phyloP scores from a whole-genome alignment of 768 basidiomycete species.

The Pulveroboletus sp. region DNA sequence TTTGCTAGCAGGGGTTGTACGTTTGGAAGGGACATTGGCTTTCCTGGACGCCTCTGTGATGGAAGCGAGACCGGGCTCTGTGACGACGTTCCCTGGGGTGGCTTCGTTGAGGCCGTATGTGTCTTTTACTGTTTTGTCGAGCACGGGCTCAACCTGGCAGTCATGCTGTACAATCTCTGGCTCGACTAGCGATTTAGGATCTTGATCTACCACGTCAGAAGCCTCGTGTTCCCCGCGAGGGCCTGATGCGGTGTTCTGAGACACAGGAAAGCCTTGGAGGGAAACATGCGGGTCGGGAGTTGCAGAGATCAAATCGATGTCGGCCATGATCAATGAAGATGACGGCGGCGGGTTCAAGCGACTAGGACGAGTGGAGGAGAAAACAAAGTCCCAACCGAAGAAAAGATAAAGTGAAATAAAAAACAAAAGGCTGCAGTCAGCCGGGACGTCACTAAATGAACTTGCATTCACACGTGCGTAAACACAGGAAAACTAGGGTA shows the following conservation, averaged over 20 bases:
- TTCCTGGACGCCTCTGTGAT: constrained; percentile 25
- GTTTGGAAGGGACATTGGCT: constrained; percentile 21
- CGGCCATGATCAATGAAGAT: constrained; percentile 34
- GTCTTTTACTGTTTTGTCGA: constrained; percentile 15
- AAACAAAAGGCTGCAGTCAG: constrained; percentile 3
- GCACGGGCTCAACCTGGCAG: constrained; percentile 10
- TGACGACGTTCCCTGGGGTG: constrained; percentile 21
- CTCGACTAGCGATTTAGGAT: constrained; percentile 16
- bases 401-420: constrained; percentile 5
- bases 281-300: constrained; percentile 18
- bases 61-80: constrained; percentile 13
- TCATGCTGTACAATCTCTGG: constrained; percentile 20
- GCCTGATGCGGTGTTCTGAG: constrained; percentile 20
- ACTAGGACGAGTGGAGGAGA: constrained; percentile 7
- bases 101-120: constrained; percentile 17
- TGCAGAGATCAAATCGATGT: constrained; percentile 26
- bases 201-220: constrained; percentile 31
- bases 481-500: constrained; percentile 22
- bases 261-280: constrained; percentile 19
- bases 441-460: constrained; percentile 12
- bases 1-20: constrained; percentile 22
- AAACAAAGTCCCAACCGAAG: constrained; percentile 5
- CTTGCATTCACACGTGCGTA: constrained; percentile 17
- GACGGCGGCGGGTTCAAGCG: constrained; percentile 9
- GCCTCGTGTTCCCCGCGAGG: constrained; percentile 38